Evolutionary conservation across 257 asterid species (phyloP).

Genomic region (Plantago ovata): DNA sequence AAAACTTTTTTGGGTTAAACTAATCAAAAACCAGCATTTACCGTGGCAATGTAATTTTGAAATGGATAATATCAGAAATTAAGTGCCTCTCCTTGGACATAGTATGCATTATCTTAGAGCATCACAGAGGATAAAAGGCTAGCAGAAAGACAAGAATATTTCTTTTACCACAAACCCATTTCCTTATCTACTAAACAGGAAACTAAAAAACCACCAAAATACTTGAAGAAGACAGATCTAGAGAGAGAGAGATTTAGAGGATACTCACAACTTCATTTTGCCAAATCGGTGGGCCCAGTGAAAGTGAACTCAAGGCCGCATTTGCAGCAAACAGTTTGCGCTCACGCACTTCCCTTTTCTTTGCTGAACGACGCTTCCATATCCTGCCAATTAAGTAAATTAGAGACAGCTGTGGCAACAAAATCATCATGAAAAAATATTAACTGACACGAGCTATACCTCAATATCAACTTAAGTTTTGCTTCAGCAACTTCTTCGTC

Average conservation of each 20-base stretch:
- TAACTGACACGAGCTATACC: conserved; percentile 31
- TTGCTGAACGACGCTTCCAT: conserved; percentile 72
- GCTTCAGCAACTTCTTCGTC: conserved; percentile 73
- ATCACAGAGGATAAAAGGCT: not conserved
- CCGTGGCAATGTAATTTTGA: too few species aligned
- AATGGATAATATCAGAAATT: not conserved
- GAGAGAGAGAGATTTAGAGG: conserved; percentile 6
- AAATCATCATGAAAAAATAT: conserved; percentile 14
- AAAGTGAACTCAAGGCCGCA: conserved; percentile 69
- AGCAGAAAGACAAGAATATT: not conserved
- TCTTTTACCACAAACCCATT: not conserved
- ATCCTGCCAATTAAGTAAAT: conserved; percentile 44
- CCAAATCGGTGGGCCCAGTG: conserved; percentile 79
- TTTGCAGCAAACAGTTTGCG: conserved; percentile 56
- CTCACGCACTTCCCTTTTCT: conserved; percentile 69
- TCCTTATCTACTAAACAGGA: not conserved
- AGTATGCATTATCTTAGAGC: conserved; percentile 1
- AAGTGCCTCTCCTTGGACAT: conserved; percentile 4
- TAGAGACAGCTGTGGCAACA: conserved; percentile 19
- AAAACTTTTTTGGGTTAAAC: too few species aligned
- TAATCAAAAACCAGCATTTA: too few species aligned
- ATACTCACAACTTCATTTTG: conserved; percentile 54
- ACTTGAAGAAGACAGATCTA: conserved; percentile 2
- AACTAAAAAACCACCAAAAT: conserved; percentile 17
- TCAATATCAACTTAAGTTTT: conserved; percentile 73